Conservation (phyloP, 352 stramenopile genomes). For the Globisporangium heterothallicum region DNA sequence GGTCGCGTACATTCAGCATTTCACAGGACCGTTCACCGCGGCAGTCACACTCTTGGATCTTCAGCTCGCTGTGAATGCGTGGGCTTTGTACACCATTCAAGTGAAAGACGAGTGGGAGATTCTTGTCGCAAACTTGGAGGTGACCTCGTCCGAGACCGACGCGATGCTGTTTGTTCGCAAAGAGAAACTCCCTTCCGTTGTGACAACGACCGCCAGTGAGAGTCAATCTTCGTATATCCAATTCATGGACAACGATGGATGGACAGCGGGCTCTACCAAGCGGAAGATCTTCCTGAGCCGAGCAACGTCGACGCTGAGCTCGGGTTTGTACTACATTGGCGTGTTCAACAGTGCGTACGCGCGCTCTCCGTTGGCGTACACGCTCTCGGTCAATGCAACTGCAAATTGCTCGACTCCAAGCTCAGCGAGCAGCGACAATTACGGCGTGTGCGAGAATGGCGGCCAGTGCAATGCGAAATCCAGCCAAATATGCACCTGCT, state of each 20-base stretch:
- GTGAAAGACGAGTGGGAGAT: constrained; percentile 59
- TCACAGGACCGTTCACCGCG: constrained; percentile 36
- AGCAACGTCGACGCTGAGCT: constrained; percentile 57
- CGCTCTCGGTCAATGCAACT: constrained; percentile 48
- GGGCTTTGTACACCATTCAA: constrained; percentile 56
- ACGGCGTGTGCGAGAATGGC: constrained; percentile 39
- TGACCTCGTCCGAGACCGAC: constrained; percentile 37
- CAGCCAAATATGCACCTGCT: constrained; percentile 47
- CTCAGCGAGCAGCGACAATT: constrained; percentile 4
- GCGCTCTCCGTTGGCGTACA: constrained; percentile 35
- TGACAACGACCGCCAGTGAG: constrained; percentile 4
- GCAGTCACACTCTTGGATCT: constrained; percentile 32
- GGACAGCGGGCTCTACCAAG: constrained; percentile 27
- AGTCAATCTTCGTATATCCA: constrained; percentile 29
- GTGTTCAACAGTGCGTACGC: constrained; percentile 74
- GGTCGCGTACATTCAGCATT: constrained; percentile 57
- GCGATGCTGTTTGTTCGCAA: constrained; percentile 72
- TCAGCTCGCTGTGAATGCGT: constrained; percentile 38
- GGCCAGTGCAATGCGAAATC: constrained; percentile 43
- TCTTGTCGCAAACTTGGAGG: constrained; percentile 39
- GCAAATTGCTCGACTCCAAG: constrained; percentile 26
- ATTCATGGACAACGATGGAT: constrained; percentile 45
- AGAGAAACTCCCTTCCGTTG: constrained; percentile 43
- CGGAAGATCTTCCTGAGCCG: constrained; percentile 58
- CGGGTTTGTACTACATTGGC: constrained; percentile 69